Evolutionary conservation across 1,139 yeast species (phyloP), one percentile per base, ranked within the genome.

Genomic region (Geotrichum histeridarum): DNA sequence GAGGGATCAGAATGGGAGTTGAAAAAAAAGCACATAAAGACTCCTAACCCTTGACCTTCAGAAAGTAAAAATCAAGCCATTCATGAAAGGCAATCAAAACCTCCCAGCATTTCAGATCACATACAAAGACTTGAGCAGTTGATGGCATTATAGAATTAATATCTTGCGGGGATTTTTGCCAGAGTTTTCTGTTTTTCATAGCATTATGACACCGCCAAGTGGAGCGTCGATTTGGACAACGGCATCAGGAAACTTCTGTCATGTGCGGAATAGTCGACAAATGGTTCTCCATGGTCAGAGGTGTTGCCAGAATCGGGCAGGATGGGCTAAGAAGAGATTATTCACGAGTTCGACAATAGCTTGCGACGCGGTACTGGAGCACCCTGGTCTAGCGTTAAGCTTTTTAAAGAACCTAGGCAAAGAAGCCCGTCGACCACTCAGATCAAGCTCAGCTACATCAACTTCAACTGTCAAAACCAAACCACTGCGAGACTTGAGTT

Each of bases 151-250:
- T 27, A 11, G 36, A 12, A 33, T 33, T 33, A 7, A 12, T 33
- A 33, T 33, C n/a, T 12, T 22, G 27, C 27, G 27, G 27, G 27
- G 5, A 22, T 3, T 22, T 5, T 22, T 22, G 27, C 27, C 27
- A 22, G 27, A 5, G 27, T 22, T 22, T 22, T 22, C 27, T 22
- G 27, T 22, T 22, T 22, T 22, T 22, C 27, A 22, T 22, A 3
- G 27, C 27, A 22, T 22, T 8, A 45, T 45, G 49, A 18, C 49
- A 45, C 12, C 33, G 42, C 14, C 49, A 5, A 35, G 49, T 36
- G 49, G 49, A 35, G 42, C 22, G 49, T 45, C 41, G 32, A 4
- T 45, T 22, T 27, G 27, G n/a, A 31, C 49, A 15, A n/a, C 39
- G 12, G 27, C 27, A 22, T 22, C 27, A 22, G 27, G 27, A 22